Percentiles rank a stretch among this genome's conserved stretches.
phyloP scores from a whole-genome alignment of 352 stramenopile genomes.

The Pythium guiyangense region DNA sequence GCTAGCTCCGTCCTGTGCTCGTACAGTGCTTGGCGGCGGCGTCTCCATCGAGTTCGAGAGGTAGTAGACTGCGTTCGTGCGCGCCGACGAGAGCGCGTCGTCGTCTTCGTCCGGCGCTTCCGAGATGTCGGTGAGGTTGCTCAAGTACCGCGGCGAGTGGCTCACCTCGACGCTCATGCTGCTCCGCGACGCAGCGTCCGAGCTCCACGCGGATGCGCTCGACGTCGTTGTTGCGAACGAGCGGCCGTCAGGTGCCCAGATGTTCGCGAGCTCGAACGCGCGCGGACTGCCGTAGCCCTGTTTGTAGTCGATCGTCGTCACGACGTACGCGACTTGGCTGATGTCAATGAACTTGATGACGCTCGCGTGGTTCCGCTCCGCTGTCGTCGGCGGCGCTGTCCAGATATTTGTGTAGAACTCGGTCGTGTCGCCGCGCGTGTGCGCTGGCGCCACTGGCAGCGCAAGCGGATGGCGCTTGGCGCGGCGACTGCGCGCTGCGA shows the following conservation, averaged over 20 bases:
- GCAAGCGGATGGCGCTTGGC: neutral
- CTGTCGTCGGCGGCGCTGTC: conserved; percentile 22
- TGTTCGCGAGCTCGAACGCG: conserved; percentile 37
- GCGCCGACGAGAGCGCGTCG: neutral
- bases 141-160: conserved; percentile 19
- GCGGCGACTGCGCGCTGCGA: conserved; percentile 10
- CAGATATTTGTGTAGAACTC: conserved; percentile 87
- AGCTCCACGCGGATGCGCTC: conserved; percentile 1
- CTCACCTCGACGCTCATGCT: conserved; percentile 17
- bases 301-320: conserved; percentile 74
- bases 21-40: neutral
- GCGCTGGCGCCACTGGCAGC: conserved; percentile 6
- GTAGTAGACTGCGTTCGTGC: neutral
- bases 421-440: conserved; percentile 43
- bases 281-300: conserved; percentile 42
- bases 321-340: conserved; percentile 67
- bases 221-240: conserved; percentile 8
- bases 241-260: conserved; percentile 32
- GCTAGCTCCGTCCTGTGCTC: neutral
- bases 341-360: conserved; percentile 61
- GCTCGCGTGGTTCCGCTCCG: conserved; percentile 16
- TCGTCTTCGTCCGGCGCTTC: conserved; percentile 11
- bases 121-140: conserved; percentile 16
- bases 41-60: conserved; percentile 10
- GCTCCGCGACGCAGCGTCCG: conserved; percentile 12